A percentile compares a stretch with the other conserved stretches of the same genome.
Conservation (phyloP, 495 filamentous ascomycete species). For the Talaromyces nanjingensis region DNA sequence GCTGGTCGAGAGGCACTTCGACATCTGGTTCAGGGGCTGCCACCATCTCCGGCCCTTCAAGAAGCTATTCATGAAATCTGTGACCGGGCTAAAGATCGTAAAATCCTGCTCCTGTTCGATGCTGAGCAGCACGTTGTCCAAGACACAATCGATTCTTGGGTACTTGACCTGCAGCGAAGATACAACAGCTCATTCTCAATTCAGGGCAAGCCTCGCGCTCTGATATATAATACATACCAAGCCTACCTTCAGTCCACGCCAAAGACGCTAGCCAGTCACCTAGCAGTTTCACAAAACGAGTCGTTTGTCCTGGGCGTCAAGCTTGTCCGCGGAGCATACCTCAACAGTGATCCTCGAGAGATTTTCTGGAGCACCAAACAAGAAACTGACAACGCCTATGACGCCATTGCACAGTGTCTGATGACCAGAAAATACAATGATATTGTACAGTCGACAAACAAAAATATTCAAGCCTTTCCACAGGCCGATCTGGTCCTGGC, state of each 20-base stretch:
- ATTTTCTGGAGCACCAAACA: conserved; percentile 37
- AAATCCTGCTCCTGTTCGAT: conserved; percentile 71
- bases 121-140: conserved; percentile 77
- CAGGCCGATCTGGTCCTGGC: conserved; percentile 32
- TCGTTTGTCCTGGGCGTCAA: conserved; percentile 77
- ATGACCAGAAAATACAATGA: conserved; percentile 14
- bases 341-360: conserved; percentile 27
- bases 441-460: conserved; percentile 14
- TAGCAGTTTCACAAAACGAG: conserved; percentile 51
- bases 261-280: conserved; percentile 50
- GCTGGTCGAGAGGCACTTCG: conserved; percentile 63
- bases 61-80: conserved; percentile 67
- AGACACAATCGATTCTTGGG: conserved; percentile 73
- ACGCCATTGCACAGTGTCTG: conserved; percentile 25
- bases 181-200: conserved; percentile 47
- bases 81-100: conserved; percentile 52
- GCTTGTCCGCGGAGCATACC: conserved; percentile 83
- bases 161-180: conserved; percentile 61
- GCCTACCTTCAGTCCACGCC: conserved; percentile 70
- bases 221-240: conserved; percentile 67
- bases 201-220: conserved; percentile 33
- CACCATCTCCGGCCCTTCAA: conserved; percentile 46
- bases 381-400: conserved; percentile 33
- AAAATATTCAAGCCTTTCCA: conserved; percentile 16
- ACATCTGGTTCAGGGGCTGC: conserved; percentile 43